Percentiles rank a stretch among this genome's conserved stretches.
These are phyloP conservation scores for Cladosporium phlei DNA, from an alignment of 2,329 filamentous ascomycete genomes.

Conservation along the genomic window DNA sequence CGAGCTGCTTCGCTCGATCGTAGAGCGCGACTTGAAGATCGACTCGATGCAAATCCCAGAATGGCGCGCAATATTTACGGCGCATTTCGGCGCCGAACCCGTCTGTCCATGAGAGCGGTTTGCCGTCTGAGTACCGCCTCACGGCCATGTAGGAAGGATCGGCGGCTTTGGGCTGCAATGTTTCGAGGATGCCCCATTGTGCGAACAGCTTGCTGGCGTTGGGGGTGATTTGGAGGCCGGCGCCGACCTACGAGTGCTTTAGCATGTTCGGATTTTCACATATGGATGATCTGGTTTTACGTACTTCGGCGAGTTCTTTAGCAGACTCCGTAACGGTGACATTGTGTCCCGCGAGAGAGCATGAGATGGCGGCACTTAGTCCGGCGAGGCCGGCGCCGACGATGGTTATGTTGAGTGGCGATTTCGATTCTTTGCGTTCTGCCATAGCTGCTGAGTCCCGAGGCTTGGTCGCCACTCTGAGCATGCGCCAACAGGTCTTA, in stretches of 20 bases:
- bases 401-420: slow-evolving; percentile 26
- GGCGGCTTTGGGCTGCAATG: slow-evolving; percentile 35
- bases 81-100: slow-evolving; percentile 52
- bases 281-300: too few species aligned
- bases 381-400: slow-evolving; percentile 34
- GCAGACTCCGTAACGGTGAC: slow-evolving; percentile 34
- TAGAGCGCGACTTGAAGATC: slow-evolving; percentile 55
- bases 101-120: slow-evolving; percentile 46
- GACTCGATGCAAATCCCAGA: slow-evolving; percentile 57
- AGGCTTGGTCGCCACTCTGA: too few species aligned
- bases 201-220: slow-evolving; percentile 37
- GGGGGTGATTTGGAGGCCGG: slow-evolving; percentile 51
- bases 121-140: slow-evolving; percentile 48
- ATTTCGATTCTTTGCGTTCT: too few species aligned
- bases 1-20: slow-evolving; percentile 49
- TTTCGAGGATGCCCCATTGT: slow-evolving; percentile 47
- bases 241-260: slow-evolving; percentile 46
- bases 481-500: too few species aligned
- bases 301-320: slow-evolving; percentile 38
- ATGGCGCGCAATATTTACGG: slow-evolving; percentile 53
- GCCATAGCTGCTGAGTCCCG: too few species aligned
- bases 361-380: slow-evolving; percentile 30
- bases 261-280: too few species aligned
- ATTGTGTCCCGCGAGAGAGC: slow-evolving; percentile 29
- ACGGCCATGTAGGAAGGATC: slow-evolving; percentile 49